Conservation (phyloP, 108 stramenopile genomes). For the Aurantiochytrium sp. region DNA sequence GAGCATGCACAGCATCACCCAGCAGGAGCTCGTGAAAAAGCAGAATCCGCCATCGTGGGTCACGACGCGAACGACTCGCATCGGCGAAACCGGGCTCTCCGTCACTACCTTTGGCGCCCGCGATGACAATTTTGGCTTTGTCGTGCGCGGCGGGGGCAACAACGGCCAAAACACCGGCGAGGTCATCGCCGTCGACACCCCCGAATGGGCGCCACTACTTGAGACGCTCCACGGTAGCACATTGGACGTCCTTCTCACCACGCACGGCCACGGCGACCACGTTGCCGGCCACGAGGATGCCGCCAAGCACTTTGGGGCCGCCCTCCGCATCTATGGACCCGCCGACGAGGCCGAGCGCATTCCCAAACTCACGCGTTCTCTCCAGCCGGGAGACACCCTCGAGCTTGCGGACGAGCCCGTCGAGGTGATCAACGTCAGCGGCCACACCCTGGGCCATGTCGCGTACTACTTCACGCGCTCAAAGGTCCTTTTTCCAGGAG, state of each 20-base stretch:
- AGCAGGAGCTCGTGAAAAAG: background rate
- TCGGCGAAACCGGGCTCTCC: background rate
- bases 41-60: background rate
- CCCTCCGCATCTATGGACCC: slow-evolving; percentile 62
- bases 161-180: slow-evolving; percentile 45
- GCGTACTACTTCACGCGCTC: slow-evolving; percentile 70
- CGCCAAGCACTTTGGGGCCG: slow-evolving; percentile 38
- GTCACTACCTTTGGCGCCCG: background rate
- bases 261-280: slow-evolving; percentile 68
- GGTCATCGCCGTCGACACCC: slow-evolving; percentile 75
- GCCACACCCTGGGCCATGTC: slow-evolving; percentile 75
- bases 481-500: slow-evolving; percentile 68
- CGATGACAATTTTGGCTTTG: slow-evolving; percentile 47
- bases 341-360: slow-evolving; percentile 58
- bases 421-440: slow-evolving; percentile 69
- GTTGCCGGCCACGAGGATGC: slow-evolving; percentile 66
- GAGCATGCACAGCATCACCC: background rate
- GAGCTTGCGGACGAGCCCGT: slow-evolving; percentile 56
- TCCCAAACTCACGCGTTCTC: slow-evolving; percentile 60
- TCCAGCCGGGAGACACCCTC: slow-evolving; percentile 59
- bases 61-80: background rate
- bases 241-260: slow-evolving; percentile 67
- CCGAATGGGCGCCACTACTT: slow-evolving; percentile 58
- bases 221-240: slow-evolving; percentile 58
- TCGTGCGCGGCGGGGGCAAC: slow-evolving; percentile 60